phyloP scores from a whole-genome alignment of 2,329 filamentous ascomycete genomes.

The Phialocephala subalpina region DNA sequence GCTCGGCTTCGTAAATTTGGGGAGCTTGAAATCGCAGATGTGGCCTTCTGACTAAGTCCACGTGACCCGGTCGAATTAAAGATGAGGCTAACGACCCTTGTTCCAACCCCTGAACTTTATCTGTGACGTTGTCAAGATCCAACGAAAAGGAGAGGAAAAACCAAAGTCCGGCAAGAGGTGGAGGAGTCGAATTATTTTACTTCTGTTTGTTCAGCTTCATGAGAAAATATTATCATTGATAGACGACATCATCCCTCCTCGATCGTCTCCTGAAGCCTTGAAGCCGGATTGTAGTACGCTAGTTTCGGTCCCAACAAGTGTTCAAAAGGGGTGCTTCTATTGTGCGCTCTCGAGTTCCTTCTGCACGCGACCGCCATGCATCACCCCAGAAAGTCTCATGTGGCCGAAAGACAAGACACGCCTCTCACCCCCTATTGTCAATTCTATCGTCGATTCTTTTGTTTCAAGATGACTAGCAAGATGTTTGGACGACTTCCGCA shows the following conservation, averaged over 20 bases:
- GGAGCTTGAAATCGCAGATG: background rate
- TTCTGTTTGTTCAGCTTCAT: too few species aligned
- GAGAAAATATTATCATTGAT: too few species aligned
- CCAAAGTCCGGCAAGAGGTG: background rate
- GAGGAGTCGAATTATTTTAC: too few species aligned
- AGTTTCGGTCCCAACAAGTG: background rate
- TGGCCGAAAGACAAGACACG: background rate
- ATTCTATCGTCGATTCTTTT: background rate
- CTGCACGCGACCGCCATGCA: background rate
- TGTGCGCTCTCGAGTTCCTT: background rate
- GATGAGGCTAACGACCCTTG: slow-evolving; percentile 10
- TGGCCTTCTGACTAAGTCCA: background rate
- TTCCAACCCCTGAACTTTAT: background rate
- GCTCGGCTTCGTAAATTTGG: background rate
- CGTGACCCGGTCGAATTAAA: background rate
- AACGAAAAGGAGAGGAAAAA: background rate
- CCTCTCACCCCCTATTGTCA: background rate
- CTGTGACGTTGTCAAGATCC: slow-evolving; percentile 9
- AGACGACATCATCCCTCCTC: too few species aligned
- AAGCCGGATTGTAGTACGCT: background rate
- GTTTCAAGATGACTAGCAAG: background rate
- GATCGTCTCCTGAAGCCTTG: too few species aligned
- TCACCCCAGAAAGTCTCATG: slow-evolving; percentile 1
- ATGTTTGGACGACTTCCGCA: too few species aligned
- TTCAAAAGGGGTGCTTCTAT: background rate